phyloP scores from a whole-genome alignment of 352 stramenopile genomes.

The Globisporangium heterothallicum region DNA sequence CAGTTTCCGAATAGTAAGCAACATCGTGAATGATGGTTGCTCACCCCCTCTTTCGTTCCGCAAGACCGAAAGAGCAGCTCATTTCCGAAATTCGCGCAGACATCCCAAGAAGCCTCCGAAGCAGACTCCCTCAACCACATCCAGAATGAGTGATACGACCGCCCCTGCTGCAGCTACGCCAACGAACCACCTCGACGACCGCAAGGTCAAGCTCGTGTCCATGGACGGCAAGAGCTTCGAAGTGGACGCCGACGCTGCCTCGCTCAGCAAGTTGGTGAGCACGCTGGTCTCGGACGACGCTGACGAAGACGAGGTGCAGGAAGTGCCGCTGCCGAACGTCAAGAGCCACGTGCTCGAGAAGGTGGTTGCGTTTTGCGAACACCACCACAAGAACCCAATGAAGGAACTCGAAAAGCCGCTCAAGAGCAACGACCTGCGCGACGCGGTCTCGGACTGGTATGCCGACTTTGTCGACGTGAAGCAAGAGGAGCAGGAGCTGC shows the following conservation, averaged over 20 bases:
- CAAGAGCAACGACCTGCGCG: conserved; percentile 39
- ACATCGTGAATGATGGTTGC: no score
- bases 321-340: conserved; percentile 22
- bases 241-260: conserved; percentile 11
- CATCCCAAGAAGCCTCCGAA: neutral
- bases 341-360: conserved; percentile 20
- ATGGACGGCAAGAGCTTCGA: conserved; percentile 17
- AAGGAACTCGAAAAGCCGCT: conserved; percentile 61
- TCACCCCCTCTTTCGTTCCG: no score
- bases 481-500: conserved; percentile 38
- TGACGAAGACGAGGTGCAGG: conserved; percentile 13
- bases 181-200: conserved; percentile 5
- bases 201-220: conserved; percentile 16
- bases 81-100: neutral
- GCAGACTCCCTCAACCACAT: neutral
- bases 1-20: no score
- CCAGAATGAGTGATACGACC: neutral
- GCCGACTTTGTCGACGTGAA: conserved; percentile 43
- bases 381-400: conserved; percentile 18
- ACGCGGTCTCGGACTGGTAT: conserved; percentile 49
- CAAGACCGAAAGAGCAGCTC: neutral
- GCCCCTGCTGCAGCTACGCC: no score
- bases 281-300: conserved; percentile 14
- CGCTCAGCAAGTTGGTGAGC: conserved; percentile 17
- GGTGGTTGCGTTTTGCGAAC: conserved; percentile 18